Base-by-base conservation (phyloP, 2,329 filamentous ascomycete genomes). In the Cladosporium austrohemisphaericum region DNA sequence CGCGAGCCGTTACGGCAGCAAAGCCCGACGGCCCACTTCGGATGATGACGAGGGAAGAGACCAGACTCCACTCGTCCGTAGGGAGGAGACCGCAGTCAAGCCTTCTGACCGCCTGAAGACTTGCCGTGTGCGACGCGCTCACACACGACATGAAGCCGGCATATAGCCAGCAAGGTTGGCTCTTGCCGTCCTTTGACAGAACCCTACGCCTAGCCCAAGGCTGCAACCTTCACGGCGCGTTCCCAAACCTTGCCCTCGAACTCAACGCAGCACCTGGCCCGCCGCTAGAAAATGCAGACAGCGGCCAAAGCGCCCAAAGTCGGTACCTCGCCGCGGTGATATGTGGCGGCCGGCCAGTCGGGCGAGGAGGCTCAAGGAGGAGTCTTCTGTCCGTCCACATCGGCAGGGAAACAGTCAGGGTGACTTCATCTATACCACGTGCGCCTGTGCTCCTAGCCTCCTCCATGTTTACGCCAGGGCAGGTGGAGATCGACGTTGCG, bases 1-100 rank as follows among this genome's bases (percentile, higher is more conserved):
- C n/a, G 25, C 44, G 26, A 38, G 44, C 44, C 44, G 44, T 47
- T 47, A 29, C 33, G 33, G 44, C 44, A 47, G 44, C 44, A 38
- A 23, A 29, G 23, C 18, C 44, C 44, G 33, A 37, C 44, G 33
- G 33, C 33, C 33, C 44, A 37, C 44, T 31, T 25, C 33, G 18
- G 16, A 22, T 37, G 44, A 47, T 38, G 44, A 47, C 43, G 33
- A 47, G 37, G 14, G 35, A 28, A 37, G 33, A 14, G n/a, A n/a
- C n/a, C 23, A 20, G 16, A 25, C 44, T 38, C 44, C 44, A 47
- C 44, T 37, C 18, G 11, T n/a, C 16, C 32, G 44, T 38, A 33
- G 33, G 33, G 23, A 11, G 36, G 11, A 14, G 33, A 38, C 33
- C 33, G 44, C 18, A 23, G 44, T 29, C 18, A 38, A 38, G 33